Percentiles rank a stretch among this genome's conserved stretches.
These are phyloP conservation scores for Sporothrix brasiliensis DNA, from an alignment of 2,329 filamentous ascomycete genomes.

Conservation along the genomic window DNA sequence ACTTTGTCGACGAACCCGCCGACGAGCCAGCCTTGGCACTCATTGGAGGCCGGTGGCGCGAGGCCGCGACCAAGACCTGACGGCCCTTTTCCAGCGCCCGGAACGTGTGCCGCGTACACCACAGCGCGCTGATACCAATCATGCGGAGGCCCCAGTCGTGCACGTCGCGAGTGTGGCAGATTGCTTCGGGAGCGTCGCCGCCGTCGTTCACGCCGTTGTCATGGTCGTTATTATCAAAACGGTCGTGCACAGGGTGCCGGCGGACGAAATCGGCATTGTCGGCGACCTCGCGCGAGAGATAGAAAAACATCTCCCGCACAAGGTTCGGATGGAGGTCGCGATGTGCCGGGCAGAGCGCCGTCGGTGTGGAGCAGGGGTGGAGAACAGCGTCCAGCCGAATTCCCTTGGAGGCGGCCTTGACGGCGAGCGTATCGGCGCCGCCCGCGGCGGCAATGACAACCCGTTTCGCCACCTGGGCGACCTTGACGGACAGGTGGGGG, in stretches of 20 bases:
- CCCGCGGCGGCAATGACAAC: constrained; percentile 28
- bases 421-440: constrained; percentile 29
- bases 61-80: not conserved
- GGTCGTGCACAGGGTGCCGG: constrained; percentile 24
- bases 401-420: constrained; percentile 30
- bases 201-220: not conserved
- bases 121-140: constrained; percentile 35
- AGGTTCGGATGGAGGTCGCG: constrained; percentile 36
- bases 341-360: constrained; percentile 37
- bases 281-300: constrained; percentile 44
- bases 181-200: too few relatives aligned
- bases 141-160: constrained; percentile 37
- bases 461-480: constrained; percentile 39
- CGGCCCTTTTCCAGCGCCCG: constrained; percentile 28
- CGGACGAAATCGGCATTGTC: constrained; percentile 34
- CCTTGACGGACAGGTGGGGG: constrained; percentile 40
- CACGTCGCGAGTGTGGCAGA: constrained; percentile 3
- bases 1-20: not conserved
- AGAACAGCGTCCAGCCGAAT: constrained; percentile 22
- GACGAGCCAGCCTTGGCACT: not conserved
- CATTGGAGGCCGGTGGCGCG: not conserved
- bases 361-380: constrained; percentile 28
- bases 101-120: constrained; percentile 32
- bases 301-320: constrained; percentile 35
- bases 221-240: not conserved